Evolutionary conservation across 2,329 filamentous ascomycete species (phyloP), one percentile per base, ranked within the genome.

Genomic region (Aspergillus floridensis): DNA sequence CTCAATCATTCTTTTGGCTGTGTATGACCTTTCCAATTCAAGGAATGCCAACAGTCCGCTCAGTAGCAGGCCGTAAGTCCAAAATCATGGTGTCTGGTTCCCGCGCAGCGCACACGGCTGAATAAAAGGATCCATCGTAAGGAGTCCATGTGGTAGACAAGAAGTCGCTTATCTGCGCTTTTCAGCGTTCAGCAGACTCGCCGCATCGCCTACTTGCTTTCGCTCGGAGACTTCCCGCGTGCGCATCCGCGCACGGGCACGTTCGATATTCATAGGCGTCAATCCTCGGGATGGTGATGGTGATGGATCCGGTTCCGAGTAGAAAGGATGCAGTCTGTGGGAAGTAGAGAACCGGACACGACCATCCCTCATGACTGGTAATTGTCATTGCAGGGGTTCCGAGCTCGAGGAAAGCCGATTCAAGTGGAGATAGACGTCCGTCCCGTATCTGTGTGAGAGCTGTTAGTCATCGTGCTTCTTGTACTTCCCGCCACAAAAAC

Each of bases 381-480:
- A 85, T 81, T 80, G 79, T 86, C 95, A 98, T 91, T 97, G 93
- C 54, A 99, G 83, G 66, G 95, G 95, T 77, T 99, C 95, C 26
- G 93, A 97, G 41, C 92, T 96, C 66, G 92, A 96, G 48, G 92
- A 96, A 26, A 99, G 84, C 58, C 95, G 87, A 80, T 99, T 99
- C 53, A 99, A 86, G 76, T 99, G 95, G 51, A 99, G 89, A 79
- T 99, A 99, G 55, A 98, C 95, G 74, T 99, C 95, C 53, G 95
- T 99, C 66, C 95, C 95, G 77, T 99, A 99, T 60, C 93, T 96
- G 50, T 32, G 29, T 35, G 29, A 53, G 19, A 56, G 61, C 70
- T 51, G 38, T 44, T 8, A 44, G 38, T 19, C 16, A 19, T 19
- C 14, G 16, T 35, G 32, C 14, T 35, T 35, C 32, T 35, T 35